Base-by-base conservation (phyloP, 139 green algal species). In the Asterochloris erici region DNA sequence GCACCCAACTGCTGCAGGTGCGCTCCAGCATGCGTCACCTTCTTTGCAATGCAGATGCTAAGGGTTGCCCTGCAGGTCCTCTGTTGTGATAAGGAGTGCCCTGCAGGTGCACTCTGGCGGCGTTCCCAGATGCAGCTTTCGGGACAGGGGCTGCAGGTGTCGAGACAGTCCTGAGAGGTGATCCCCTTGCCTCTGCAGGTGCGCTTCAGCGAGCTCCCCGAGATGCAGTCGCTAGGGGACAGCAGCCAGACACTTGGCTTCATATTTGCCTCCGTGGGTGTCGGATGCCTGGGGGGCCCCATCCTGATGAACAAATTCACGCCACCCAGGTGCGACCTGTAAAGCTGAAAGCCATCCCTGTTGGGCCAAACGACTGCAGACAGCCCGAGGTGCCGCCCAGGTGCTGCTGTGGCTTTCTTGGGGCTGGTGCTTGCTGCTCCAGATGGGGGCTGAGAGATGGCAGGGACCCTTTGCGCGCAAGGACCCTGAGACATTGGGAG, bases 261-360 rank as follows among this genome's bases (percentile, higher is more conserved):
- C 74, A 79, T 92, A 19, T 92, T 92, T 88, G 83, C 83, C 14
- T 60, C 70, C 54, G 85, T 92, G 16, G 89, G 89, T 14, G 23
- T 90, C 13, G 89, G 81, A 60, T 91, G 87, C 70, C 86, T 91
- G 62, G 63, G 91, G 23, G 89, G 89, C 0, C 87, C 89, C 9
- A 21, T 91, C n/a, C 14, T 84, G 26, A 79, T 87, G 29, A 91
- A 90, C 79, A 27, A 26, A 19, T n/a, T 87, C 29, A 81, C 83
- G 12, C 79, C 79, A 0, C 66, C 78, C 28, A 81, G 64, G 83
- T 87, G 26, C 29, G 78, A 12, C 0, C 26, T 24, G 66, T 14
- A 23, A 71, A 54, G 38, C 2, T 6, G 6, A 54, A 54, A 54
- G 38, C 9, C 54, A 47, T 21, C 66, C 9, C 21, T 21, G 66